Conservation (phyloP, 805 yeast species). For the Kodamaea kaohsiungensis region DNA sequence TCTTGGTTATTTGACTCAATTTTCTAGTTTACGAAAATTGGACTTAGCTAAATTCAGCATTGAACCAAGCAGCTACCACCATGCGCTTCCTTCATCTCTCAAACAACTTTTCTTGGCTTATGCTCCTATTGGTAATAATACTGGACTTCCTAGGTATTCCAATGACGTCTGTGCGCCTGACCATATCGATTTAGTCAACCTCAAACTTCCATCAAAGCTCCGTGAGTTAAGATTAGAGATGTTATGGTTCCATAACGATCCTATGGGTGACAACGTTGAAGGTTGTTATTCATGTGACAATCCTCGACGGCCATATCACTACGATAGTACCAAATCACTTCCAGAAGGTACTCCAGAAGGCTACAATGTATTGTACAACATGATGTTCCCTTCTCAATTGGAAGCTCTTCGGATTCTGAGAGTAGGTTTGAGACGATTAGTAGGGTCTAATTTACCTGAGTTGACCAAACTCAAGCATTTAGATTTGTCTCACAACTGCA, state of each 20-base stretch:
- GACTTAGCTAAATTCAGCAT: not conserved
- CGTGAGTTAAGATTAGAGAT: not conserved
- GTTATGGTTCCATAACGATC: not conserved
- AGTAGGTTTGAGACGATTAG: not conserved
- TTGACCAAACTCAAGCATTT: not conserved
- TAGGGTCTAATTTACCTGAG: not conserved
- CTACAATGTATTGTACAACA: not conserved
- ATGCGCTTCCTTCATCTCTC: not conserved
- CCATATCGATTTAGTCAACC: not conserved
- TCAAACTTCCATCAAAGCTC: not conserved
- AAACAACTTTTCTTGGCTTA: not conserved
- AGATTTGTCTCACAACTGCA: not conserved
- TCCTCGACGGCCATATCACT: too few relatives aligned
- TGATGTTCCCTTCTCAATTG: not conserved
- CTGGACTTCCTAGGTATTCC: not conserved
- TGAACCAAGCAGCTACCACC: not conserved
- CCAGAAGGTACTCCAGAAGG: not conserved
- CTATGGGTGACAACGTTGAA: not conserved
- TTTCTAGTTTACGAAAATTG: not conserved
- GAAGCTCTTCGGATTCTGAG: not conserved
- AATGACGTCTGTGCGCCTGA: not conserved
- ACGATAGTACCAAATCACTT: too few relatives aligned
- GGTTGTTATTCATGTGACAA: too few relatives aligned
- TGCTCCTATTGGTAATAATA: not conserved
- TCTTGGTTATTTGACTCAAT: not conserved